Base-by-base conservation (phyloP, 192 early-diverging fungal species). In the Fimicolochytrium jonesii region DNA sequence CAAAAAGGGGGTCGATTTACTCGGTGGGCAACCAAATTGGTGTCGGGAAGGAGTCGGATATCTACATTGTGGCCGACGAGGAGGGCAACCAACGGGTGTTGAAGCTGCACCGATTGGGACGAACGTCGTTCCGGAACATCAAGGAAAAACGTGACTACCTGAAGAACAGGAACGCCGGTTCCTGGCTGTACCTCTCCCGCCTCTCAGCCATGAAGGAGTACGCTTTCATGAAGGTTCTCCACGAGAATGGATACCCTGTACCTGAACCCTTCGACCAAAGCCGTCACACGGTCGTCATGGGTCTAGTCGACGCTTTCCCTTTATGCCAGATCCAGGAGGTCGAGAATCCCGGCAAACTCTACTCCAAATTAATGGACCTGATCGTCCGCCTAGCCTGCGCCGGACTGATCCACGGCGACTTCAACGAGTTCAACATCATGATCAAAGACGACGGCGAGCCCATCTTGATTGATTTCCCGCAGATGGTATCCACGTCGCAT, bases 21-120 rank as follows among this genome's bases (percentile, higher is more conserved):
- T 97, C 94, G 25, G 94, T 99, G 4, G 97, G 97, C 18, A 96
- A 98, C 77, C 94, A 97, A 77, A 98, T 99, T 68, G 97, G 97
- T 70, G 94, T 99, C 6, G 97, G 97, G 43, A 99, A 99, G 72
- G 97, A 99, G 74, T 96, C 95, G 3, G 96, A 99, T 69, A 94
- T 99, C 72, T 95, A 94, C 72, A 85, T 98, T 68, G 93, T 97
- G 17, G 93, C 92, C 1, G 89, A 95, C 68, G 94, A 92, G 39
- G 88, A 96, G 32, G 91, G 90, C 37, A 74, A 84, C 46, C 90
- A 98, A 68, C 81, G 83, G 33, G 94, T 97, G n/a, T 78, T 99
- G 30, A 99, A 99, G 77, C 77, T 99, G 41, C 97, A 99, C 59
- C 76, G 95, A 44, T 76, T 99, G 51, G 97, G 97, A 20, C 87